phyloP scores from a whole-genome alignment of 192 early-diverging fungal species.

The Fimicolochytrium jonesii region DNA sequence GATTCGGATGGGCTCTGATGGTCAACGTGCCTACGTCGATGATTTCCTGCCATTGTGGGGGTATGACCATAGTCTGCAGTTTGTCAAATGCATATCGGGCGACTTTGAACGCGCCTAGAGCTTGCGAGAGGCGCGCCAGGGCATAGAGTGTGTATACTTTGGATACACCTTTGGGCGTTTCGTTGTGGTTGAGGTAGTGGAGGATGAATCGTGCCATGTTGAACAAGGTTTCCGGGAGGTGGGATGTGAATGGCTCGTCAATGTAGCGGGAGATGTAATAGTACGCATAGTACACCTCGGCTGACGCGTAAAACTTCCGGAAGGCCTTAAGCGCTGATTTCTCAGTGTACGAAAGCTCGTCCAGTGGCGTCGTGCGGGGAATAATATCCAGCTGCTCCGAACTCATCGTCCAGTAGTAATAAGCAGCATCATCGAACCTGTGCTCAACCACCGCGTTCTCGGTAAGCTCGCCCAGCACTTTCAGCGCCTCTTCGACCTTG shows the following conservation, averaged over 20 bases:
- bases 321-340: conserved; percentile 22
- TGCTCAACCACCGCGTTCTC: conserved; percentile 47
- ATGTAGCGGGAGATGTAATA: conserved; percentile 44
- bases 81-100: conserved; percentile 43
- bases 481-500: conserved; percentile 45
- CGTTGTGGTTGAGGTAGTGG: conserved; percentile 28
- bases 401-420: conserved; percentile 45
- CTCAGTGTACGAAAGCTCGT: conserved; percentile 28
- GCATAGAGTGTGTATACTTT: conserved; percentile 42
- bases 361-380: conserved; percentile 16
- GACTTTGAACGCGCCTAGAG: conserved; percentile 43
- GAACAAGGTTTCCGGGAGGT: conserved; percentile 43
- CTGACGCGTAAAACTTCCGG: conserved; percentile 23
- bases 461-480: conserved; percentile 43
- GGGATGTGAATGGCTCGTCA: conserved; percentile 57
- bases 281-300: conserved; percentile 57
- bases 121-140: conserved; percentile 45
- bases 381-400: conserved; percentile 41
- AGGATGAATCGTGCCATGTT: conserved; percentile 51
- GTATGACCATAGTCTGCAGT: conserved; percentile 34
- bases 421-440: conserved; percentile 50
- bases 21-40: conserved; percentile 47
- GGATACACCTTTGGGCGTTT: conserved; percentile 45
- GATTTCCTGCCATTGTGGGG: conserved; percentile 41
- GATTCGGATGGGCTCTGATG: conserved; percentile 37